Percentiles rank a stretch among this genome's conserved stretches.
Conservation (phyloP, 768 basidiomycete species). For the Phanerochaete sordida region DNA sequence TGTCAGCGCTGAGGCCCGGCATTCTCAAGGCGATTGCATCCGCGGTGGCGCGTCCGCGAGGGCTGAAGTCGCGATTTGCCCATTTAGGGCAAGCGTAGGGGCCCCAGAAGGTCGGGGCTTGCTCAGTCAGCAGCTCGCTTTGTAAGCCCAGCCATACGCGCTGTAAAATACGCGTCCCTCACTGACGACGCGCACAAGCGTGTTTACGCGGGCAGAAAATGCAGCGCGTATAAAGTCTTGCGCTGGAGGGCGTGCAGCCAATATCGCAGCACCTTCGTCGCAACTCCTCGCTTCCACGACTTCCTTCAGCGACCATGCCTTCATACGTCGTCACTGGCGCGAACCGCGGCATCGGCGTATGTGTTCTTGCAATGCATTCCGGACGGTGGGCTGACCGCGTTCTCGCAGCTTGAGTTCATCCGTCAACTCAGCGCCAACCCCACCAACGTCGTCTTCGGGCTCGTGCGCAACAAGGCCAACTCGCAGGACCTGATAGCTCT, state of each 20-base stretch:
- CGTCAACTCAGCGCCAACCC: constrained; percentile 19
- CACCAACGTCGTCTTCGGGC: constrained; percentile 20
- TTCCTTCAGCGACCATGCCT: constrained; percentile 9
- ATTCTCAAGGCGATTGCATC: no score
- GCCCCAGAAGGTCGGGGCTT: not conserved
- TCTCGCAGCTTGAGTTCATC: constrained; percentile 21
- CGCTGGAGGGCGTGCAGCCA: not conserved
- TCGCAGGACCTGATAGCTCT: constrained; percentile 12
- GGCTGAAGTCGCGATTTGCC: not conserved
- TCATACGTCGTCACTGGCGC: constrained; percentile 23
- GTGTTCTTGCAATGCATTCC: not conserved
- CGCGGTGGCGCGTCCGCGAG: not conserved
- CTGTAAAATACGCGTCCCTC: not conserved
- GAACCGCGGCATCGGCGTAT: constrained; percentile 24
- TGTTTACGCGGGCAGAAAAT: not conserved
- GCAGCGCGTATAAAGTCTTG: not conserved
- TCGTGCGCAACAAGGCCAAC: constrained; percentile 17
- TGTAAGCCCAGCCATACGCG: not conserved
- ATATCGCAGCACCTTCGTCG: not conserved
- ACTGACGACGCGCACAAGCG: not conserved
- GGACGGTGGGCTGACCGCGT: not conserved
- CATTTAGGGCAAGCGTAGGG: not conserved
- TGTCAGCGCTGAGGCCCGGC: no score
- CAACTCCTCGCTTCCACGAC: not conserved
- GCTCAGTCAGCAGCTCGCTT: constrained; percentile 2